phyloP scores from a whole-genome alignment of 495 filamentous ascomycete genomes.

The Penicillium cosmopolitanum region DNA sequence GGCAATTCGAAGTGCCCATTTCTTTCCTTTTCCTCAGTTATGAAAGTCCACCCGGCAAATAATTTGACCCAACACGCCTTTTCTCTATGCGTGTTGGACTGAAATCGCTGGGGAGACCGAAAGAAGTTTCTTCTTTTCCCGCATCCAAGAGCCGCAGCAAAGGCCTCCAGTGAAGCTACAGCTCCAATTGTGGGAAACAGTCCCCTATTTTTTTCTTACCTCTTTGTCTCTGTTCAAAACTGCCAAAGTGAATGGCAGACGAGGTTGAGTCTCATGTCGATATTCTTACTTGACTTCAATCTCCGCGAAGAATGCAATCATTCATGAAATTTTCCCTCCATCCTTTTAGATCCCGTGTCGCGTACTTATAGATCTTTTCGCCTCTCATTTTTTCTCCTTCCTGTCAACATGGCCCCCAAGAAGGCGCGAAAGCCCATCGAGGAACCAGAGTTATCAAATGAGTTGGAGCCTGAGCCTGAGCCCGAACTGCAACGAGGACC shows the following conservation, averaged over 20 bases:
- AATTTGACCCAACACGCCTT: constrained; percentile 65
- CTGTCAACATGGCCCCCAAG: constrained; percentile 26
- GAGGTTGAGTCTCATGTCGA: neutral
- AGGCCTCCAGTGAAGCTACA: constrained; percentile 52
- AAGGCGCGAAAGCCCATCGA: constrained; percentile 18
- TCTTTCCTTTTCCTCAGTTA: constrained; percentile 38
- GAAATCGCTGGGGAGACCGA: constrained; percentile 73
- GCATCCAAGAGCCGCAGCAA: constrained; percentile 67
- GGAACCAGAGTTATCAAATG: neutral
- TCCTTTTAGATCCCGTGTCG: constrained; percentile 21
- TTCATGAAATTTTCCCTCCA: constrained; percentile 16
- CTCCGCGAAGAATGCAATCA: constrained; percentile 15
- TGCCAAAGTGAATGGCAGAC: neutral
- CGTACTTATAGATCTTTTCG: constrained; percentile 22
- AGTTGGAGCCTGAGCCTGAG: constrained; percentile 17
- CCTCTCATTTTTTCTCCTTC: constrained; percentile 6
- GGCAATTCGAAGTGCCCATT: constrained; percentile 7
- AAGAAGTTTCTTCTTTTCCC: constrained; percentile 47
- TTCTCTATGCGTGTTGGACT: constrained; percentile 58
- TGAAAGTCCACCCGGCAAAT: constrained; percentile 67
- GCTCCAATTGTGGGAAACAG: constrained; percentile 54
- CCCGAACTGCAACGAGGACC: constrained; percentile 28
- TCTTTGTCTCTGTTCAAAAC: constrained; percentile 5
- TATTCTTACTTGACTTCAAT: constrained; percentile 8
- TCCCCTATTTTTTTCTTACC: constrained; percentile 17